Evolutionary conservation across 306 rosid genomes (phyloP).

Genomic region (Lathyrus oleraceus): DNA sequence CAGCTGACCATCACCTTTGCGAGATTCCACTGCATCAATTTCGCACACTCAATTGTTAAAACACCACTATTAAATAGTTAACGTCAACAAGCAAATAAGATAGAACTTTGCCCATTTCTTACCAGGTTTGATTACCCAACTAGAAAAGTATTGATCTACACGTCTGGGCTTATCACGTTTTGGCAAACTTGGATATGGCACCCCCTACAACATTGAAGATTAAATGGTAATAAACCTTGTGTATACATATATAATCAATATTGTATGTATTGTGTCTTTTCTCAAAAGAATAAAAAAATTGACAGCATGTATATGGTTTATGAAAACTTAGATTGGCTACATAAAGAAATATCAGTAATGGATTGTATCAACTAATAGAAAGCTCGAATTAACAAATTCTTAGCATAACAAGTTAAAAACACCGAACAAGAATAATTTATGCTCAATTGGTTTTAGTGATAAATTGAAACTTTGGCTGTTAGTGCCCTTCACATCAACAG

Average conservation of each 20-base stretch:
- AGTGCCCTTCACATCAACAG: not conserved
- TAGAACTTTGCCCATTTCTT: slow-evolving; percentile 29
- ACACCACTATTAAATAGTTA: not conserved
- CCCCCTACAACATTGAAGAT: slow-evolving; percentile 63
- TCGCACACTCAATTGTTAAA: slow-evolving; percentile 34
- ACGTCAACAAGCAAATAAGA: slow-evolving; percentile 7
- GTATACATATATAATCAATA: not conserved
- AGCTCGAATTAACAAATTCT: slow-evolving; percentile 3
- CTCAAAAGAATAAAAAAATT: not conserved
- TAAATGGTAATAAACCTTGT: slow-evolving; percentile 29
- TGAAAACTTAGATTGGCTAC: not conserved
- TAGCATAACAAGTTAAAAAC: not conserved
- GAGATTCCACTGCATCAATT: slow-evolving; percentile 79
- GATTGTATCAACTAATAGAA: not conserved
- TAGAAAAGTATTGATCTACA: slow-evolving; percentile 82
- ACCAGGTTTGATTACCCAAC: slow-evolving; percentile 96
- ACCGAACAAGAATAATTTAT: not conserved
- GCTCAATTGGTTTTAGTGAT: slow-evolving; percentile 4
- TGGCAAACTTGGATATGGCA: slow-evolving; percentile 78
- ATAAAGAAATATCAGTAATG: slow-evolving; percentile 9
- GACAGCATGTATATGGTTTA: slow-evolving; percentile 11
- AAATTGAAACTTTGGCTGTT: slow-evolving; percentile 17
- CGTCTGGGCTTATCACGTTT: slow-evolving; percentile 96
- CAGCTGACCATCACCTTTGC: slow-evolving; percentile 85
- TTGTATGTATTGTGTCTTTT: not conserved